A percentile compares a stretch with the other conserved stretches of the same genome.
Evolutionary conservation across 148 eudicot genomes (phyloP).

Genomic region (Selenicereus undatus): DNA sequence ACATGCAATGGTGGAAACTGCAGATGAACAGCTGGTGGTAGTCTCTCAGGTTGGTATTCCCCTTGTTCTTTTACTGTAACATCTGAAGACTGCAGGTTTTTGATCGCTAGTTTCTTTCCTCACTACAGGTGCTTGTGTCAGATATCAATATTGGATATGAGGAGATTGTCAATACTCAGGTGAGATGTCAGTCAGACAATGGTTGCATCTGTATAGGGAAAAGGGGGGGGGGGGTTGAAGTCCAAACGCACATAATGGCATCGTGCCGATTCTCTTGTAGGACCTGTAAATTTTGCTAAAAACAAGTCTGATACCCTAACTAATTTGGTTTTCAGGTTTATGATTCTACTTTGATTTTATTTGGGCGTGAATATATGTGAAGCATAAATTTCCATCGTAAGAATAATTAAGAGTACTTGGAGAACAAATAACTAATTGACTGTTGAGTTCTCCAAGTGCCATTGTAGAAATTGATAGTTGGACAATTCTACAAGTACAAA

Average conservation of each 20-base stretch:
- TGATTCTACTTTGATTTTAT: neutral
- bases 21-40: conserved; percentile 85
- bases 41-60: conserved; percentile 63
- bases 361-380: neutral
- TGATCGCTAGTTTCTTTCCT: neutral
- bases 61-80: neutral
- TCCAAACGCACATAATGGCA: neutral
- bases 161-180: conserved; percentile 94
- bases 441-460: neutral
- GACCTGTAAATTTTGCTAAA: neutral
- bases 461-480: neutral
- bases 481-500: no score
- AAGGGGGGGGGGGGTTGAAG: neutral
- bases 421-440: neutral
- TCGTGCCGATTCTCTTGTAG: neutral
- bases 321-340: neutral
- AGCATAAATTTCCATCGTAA: no score
- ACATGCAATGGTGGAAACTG: conserved; percentile 72
- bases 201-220: neutral
- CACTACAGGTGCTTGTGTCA: conserved; percentile 74
- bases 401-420: neutral
- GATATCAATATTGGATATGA: conserved; percentile 92
- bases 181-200: conserved; percentile 3
- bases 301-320: neutral
- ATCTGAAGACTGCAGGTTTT: neutral